Evolutionary conservation across 208 protist species (phyloP), one percentile per base, ranked within the genome.

Genomic region (Crithidia brevicula): DNA sequence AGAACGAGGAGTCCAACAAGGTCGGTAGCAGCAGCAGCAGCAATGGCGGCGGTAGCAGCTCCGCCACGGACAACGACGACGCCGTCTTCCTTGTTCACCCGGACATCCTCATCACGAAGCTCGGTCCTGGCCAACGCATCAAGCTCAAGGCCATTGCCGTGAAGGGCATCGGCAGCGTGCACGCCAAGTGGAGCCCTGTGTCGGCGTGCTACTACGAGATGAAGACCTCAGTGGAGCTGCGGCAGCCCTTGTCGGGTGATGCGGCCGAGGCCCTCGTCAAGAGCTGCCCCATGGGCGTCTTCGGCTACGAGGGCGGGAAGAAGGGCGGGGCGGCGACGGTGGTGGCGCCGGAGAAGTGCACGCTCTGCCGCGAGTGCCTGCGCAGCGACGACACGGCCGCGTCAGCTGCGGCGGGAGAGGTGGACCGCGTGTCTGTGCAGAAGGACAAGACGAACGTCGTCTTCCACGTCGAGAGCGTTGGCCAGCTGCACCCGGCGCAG

Each of bases 131-230:
- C 1, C 98, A 99, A 83, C 79, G 84, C 4, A 77, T 99, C 27
- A 96, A 99, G 71, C 74, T 98, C 31, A 90, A 89, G 46, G 90
- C 80, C 23, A 91, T 97, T 53, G 95, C 91, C n/a, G 83, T 98
- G 15, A 99, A 99, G 73, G 98, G 98, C 18, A 91, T 98, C 56
- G 99, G 98, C 49, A 89, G 86, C 43, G 89, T 91, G 20, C 99
- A 99, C 82, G 94, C 98, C 43, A 99, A 99, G 86, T 99, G 97
- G 96, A 93, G 90, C 13, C 98, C 98, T 0, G 98, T 99, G 30
- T 92, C 96, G 11, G 97, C 97, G 11, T 98, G 98, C 51, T 97
- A 93, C 50, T 99, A 99, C 82, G 85, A 97, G 58, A 87, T 99
- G 62, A 75, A 98, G 54, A 99, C 98, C 3, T 76, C 89, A 16